Evolutionary conservation across 345 rosid species (phyloP).

Genomic region (Brassica carinata): DNA sequence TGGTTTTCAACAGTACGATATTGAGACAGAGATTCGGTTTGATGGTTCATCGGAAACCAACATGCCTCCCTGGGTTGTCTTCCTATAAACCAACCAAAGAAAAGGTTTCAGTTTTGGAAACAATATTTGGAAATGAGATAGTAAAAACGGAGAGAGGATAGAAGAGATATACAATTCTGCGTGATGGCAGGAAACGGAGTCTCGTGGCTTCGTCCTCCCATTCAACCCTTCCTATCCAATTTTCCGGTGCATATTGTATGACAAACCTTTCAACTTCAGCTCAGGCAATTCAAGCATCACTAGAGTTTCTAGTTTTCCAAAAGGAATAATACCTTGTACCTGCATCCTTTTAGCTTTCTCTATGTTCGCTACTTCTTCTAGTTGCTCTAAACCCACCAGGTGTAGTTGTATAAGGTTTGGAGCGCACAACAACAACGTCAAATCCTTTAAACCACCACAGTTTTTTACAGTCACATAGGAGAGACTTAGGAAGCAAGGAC

Average conservation of each 20-base stretch:
- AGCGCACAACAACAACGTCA: neutral
- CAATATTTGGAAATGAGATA: too few species aligned
- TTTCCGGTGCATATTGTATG: neutral
- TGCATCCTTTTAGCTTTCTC: neutral
- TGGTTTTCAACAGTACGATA: neutral
- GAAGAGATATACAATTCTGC: too few species aligned
- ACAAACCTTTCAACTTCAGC: neutral
- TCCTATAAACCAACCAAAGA: slow-evolving; percentile 43
- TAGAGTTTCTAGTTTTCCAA: neutral
- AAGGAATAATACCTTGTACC: neutral
- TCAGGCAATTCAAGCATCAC: neutral
- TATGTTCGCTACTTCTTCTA: neutral
- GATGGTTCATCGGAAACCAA: neutral
- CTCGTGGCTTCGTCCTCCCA: too few species aligned
- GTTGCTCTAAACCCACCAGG: neutral
- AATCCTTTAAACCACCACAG: neutral
- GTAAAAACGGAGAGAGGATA: too few species aligned
- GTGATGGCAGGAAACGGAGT: too few species aligned
- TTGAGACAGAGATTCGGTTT: neutral
- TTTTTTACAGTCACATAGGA: neutral
- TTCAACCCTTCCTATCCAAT: too few species aligned
- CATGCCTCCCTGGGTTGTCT: neutral
- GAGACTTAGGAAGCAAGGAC: neutral
- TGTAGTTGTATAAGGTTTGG: neutral
- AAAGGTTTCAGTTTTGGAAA: too few species aligned